These are phyloP conservation scores for Phoma sp. DNA, from an alignment of 2,329 filamentous ascomycete species.

Conservation along the genomic window DNA sequence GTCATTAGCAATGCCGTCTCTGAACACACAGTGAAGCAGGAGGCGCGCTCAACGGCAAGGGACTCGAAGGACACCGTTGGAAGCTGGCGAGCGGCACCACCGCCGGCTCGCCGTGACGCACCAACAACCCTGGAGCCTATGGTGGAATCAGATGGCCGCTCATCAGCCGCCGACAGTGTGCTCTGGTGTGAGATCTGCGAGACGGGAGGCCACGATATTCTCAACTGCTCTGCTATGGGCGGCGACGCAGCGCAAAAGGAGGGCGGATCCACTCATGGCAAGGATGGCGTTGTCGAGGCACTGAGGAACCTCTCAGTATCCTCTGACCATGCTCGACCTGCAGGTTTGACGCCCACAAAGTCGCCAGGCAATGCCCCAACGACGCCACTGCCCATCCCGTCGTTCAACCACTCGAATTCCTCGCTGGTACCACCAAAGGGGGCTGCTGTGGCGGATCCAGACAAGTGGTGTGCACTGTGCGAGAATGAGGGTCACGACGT, in stretches of 20 bases:
- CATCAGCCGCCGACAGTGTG: conserved; percentile 69
- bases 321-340: conserved; percentile 37
- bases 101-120: conserved; percentile 37
- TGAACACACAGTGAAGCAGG: conserved; percentile 55
- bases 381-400: conserved; percentile 45
- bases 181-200: conserved; percentile 98
- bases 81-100: conserved; percentile 57
- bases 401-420: conserved; percentile 36
- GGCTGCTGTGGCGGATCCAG: conserved; percentile 63
- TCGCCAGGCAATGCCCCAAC: conserved; percentile 46
- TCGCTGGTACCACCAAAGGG: conserved; percentile 46
- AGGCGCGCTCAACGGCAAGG: conserved; percentile 65
- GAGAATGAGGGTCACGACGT: conserved; percentile 97
- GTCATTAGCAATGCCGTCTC: conserved; percentile 61
- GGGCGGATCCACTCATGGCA: conserved; percentile 30
- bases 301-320: conserved; percentile 45
- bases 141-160: conserved; percentile 69
- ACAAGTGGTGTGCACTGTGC: conserved; percentile 97
- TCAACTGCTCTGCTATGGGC: conserved; percentile 91
- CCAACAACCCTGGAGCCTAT: conserved; percentile 69
- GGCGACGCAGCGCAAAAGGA: conserved; percentile 55
- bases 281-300: conserved; percentile 44
- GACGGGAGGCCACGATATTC: conserved; percentile 87
- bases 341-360: conserved; percentile 42
- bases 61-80: conserved; percentile 73